Evolutionary conservation across 306 rosid genomes (phyloP), one percentile per base, ranked within the genome.

Genomic region (Quillaja saponaria): DNA sequence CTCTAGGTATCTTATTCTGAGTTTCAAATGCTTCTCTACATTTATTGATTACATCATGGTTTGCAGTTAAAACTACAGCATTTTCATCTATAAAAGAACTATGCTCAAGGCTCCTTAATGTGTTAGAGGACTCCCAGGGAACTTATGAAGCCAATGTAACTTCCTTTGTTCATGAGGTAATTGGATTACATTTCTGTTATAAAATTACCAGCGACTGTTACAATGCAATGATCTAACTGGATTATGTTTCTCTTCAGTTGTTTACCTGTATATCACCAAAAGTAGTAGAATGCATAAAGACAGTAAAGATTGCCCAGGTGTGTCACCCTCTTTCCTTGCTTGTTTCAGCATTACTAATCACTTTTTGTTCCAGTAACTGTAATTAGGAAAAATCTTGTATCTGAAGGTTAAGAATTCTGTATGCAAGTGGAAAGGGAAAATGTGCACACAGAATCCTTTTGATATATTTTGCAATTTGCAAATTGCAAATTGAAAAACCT

Each of bases 261-360:
- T 79, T 74, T 67, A 83, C 67, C 61, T 71, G 80, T 46, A 66
- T 84, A 58, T 75, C 90, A 19, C 90, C 90, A 38, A 77, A 78
- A 71, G 46, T 92, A 58, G 69, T 86, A 10, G 75, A 82, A 37
- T 86, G 98, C 80, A 81, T 88, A 49, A 76, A 75, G 71, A 92
- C 90, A 10, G 71, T 92, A 49, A 92, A 88, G 71, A 85, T 92
- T 60, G 96, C 94, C 16, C 98, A 88, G 96, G 98, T 92, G 54
- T 39, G 84, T 37, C 72, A 34, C 63, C 39, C 52, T 37, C 21
- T 49, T 12, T 28, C 41, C 69, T 69, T 52, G 25, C 52, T 67
- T 55, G 35, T 14, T 50, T 63, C 39, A 57, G 54, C 40, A 13
- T 34, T 75, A 42, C 14, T 37, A 14, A 13, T 58, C 50, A 25